Percentiles rank a stretch among this genome's conserved stretches.
Conservation (phyloP, 192 early-diverging fungal genomes). For the Coemansia sp. region DNA sequence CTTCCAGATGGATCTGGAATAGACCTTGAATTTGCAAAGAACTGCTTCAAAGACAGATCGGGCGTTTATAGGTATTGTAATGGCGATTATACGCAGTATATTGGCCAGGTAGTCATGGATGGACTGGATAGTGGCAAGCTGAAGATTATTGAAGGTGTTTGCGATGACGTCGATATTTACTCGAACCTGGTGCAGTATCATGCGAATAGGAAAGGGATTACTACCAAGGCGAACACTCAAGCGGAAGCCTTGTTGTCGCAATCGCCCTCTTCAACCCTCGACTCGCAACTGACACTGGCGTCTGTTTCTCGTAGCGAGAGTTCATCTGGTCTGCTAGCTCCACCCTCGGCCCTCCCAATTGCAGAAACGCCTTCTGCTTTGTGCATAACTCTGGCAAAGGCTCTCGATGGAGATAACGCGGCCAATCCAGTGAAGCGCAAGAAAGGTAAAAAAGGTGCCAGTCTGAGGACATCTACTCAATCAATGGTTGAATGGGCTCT, state of each 20-base stretch:
- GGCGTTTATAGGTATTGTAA: neutral
- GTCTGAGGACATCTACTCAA: neutral
- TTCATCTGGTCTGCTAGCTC: neutral
- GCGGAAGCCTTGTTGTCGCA: neutral
- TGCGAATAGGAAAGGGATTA: neutral
- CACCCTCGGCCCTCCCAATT: neutral
- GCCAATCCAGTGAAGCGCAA: neutral
- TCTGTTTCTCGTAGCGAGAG: neutral
- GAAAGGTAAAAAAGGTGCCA: slow-evolving; percentile 2
- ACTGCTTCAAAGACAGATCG: slow-evolving; percentile 22
- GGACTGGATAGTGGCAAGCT: slow-evolving; percentile 34
- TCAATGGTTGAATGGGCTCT: slow-evolving; percentile 27
- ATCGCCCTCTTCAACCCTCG: neutral
- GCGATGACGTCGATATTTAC: slow-evolving; percentile 30
- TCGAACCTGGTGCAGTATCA: slow-evolving; percentile 36
- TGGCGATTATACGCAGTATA: slow-evolving; percentile 4
- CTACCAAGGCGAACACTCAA: neutral
- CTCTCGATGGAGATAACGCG: neutral
- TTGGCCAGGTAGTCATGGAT: slow-evolving; percentile 33
- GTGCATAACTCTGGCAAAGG: neutral
- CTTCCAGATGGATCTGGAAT: slow-evolving; percentile 17
- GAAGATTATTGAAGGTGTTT: slow-evolving; percentile 32
- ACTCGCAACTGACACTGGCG: neutral
- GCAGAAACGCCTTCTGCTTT: neutral
- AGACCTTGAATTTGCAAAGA: slow-evolving; percentile 32